A percentile compares a stretch with the other conserved stretches of the same genome.
Conservation (phyloP, 2,329 filamentous ascomycete species). For the Colletotrichum lupini region DNA sequence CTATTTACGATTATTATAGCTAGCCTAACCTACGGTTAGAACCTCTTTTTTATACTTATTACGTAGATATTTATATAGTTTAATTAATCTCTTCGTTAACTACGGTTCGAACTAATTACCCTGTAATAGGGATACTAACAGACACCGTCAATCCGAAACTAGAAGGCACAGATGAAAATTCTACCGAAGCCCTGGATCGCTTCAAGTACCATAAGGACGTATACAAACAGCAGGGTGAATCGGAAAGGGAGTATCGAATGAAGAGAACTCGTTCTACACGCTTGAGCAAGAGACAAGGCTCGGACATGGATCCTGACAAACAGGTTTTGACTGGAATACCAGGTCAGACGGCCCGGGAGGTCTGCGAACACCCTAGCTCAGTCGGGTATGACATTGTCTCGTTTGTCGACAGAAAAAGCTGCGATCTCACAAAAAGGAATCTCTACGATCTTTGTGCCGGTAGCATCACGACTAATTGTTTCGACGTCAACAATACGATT, state of each 20-base stretch:
- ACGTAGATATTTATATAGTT: too few relatives aligned
- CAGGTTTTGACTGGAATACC: slow-evolving; percentile 10
- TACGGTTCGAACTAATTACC: too few relatives aligned
- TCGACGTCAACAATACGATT: slow-evolving; percentile 5
- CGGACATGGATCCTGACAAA: slow-evolving; percentile 15
- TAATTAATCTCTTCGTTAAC: too few relatives aligned
- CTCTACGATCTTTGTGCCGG: slow-evolving; percentile 10
- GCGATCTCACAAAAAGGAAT: slow-evolving; percentile 3
- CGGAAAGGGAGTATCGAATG: not conserved
- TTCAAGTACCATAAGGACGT: slow-evolving; percentile 24
- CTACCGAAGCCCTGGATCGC: slow-evolving; percentile 35
- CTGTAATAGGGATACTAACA: too few relatives aligned
- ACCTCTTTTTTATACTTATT: too few relatives aligned
- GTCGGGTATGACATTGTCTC: slow-evolving; percentile 22
- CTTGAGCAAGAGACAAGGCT: not conserved
- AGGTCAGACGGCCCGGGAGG: slow-evolving; percentile 13
- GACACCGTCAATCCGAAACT: slow-evolving; percentile 19
- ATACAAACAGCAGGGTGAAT: slow-evolving; percentile 22
- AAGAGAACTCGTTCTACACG: not conserved
- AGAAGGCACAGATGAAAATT: slow-evolving; percentile 30
- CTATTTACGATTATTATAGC: too few relatives aligned
- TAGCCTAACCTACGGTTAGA: too few relatives aligned
- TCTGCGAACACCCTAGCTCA: slow-evolving; percentile 14
- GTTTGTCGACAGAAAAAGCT: slow-evolving; percentile 18
- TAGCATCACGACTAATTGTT: slow-evolving; percentile 1